Percentiles rank a stretch among this genome's conserved stretches.
Evolutionary conservation across 2,329 filamentous ascomycete species (phyloP).

Genomic region (Davidsoniella neocaledoniae): DNA sequence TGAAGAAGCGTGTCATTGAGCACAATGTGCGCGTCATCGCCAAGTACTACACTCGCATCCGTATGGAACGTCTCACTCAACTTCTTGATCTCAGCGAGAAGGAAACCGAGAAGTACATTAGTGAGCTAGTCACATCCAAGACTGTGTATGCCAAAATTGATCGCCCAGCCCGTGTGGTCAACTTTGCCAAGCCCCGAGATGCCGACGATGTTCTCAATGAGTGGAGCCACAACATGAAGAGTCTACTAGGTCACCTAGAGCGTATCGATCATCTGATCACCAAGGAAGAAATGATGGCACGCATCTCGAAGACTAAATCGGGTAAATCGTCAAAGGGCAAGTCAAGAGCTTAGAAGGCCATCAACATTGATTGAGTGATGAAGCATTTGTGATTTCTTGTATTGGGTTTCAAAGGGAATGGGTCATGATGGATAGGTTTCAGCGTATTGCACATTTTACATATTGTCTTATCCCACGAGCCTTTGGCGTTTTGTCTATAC

Average conservation of each 20-base stretch:
- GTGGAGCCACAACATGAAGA: conserved; percentile 98
- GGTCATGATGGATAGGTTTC: conserved; percentile 15
- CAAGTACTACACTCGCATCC: conserved; percentile 97
- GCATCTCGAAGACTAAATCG: conserved; percentile 37
- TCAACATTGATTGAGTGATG: background rate
- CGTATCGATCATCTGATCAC: conserved; percentile 96
- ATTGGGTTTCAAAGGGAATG: no score
- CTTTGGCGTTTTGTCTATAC: conserved; percentile 13
- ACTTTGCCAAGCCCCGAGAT: conserved; percentile 84
- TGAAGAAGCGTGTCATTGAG: conserved; percentile 96
- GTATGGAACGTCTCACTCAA: conserved; percentile 76
- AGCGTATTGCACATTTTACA: conserved; percentile 21
- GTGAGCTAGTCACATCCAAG: conserved; percentile 89
- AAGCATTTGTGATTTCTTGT: background rate
- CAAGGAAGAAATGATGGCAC: conserved; percentile 99
- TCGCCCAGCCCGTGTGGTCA: conserved; percentile 78
- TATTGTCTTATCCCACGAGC: conserved; percentile 15
- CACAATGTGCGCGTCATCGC: conserved; percentile 96
- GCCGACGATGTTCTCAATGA: conserved; percentile 95
- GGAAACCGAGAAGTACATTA: conserved; percentile 98
- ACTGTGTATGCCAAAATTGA: conserved; percentile 98
- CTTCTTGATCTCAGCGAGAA: conserved; percentile 84
- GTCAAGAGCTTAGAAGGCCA: conserved; percentile 16
- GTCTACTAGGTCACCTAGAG: conserved; percentile 66
- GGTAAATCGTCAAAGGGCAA: conserved; percentile 22